These are phyloP conservation scores for Pyrus bretschneideri DNA, from an alignment of 306 rosid species.

Conservation along the genomic window DNA sequence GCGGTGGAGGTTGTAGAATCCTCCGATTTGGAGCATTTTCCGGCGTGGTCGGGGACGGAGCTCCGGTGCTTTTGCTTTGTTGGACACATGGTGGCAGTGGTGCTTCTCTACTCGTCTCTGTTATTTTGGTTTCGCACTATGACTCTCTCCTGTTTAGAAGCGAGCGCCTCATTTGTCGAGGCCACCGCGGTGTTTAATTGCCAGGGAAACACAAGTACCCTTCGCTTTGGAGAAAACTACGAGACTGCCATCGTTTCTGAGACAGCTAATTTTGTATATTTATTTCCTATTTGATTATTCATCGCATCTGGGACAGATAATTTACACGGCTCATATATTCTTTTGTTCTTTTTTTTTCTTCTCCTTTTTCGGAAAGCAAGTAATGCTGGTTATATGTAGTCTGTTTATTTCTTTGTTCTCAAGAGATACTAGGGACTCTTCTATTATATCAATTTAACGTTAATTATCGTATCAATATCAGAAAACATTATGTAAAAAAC, in stretches of 20 bases:
- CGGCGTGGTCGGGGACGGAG: conserved; percentile 23
- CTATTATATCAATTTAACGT: accelerated
- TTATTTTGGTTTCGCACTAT: background rate
- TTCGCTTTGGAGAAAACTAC: background rate
- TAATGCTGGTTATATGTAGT: no score
- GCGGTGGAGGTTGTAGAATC: conserved; percentile 18
- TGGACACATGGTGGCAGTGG: conserved; percentile 36
- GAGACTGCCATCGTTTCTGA: background rate
- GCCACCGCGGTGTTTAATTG: background rate
- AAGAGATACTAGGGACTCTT: no score
- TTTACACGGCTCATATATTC: background rate
- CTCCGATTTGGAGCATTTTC: conserved; percentile 17
- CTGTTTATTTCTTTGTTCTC: background rate
- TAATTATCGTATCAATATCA: no score
- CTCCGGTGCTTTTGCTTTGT: conserved; percentile 32
- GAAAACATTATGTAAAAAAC: no score
- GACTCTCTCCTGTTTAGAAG: background rate
- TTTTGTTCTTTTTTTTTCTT: background rate
- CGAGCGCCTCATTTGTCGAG: background rate
- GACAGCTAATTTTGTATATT: background rate
- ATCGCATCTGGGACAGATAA: background rate
- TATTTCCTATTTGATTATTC: background rate
- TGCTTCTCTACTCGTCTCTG: background rate
- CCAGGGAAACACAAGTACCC: background rate
- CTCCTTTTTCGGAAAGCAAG: background rate